These are phyloP conservation scores for Dinochytrium kinnereticum DNA, from an alignment of 371 early-diverging fungal species.

Conservation along the genomic window DNA sequence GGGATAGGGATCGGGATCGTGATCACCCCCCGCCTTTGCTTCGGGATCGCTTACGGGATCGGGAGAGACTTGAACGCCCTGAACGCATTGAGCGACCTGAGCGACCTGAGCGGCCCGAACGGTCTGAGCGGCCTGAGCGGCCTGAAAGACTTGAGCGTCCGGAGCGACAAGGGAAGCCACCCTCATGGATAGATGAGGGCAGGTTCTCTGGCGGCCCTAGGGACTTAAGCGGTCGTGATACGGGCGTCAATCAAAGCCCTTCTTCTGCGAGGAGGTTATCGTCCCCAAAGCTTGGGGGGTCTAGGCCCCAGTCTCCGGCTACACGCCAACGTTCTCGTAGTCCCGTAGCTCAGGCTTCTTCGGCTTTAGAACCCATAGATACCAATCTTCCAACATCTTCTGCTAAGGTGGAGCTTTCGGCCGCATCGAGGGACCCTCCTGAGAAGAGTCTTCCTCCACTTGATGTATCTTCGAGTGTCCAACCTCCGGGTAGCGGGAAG, in stretches of 20 bases:
- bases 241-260: background rate
- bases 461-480: background rate
- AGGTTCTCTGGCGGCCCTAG: background rate
- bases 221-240: background rate
- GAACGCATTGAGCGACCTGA: no score
- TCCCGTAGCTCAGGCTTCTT: background rate
- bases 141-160: no score
- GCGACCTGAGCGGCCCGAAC: no score
- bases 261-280: background rate
- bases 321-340: background rate
- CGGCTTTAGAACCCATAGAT: background rate
- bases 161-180: background rate
- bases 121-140: no score
- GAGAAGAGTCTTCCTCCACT: background rate
- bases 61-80: no score
- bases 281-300: background rate
- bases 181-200: background rate
- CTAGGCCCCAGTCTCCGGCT: background rate
- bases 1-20: background rate
- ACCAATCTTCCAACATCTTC: background rate
- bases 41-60: constrained; percentile 4
- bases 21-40: background rate
- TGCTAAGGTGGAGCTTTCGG: background rate
- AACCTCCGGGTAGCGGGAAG: background rate
- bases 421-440: background rate